Percentiles rank a stretch among this genome's conserved stretches.
Conservation (phyloP, 805 yeast genomes). For the Lipomyces yamadae region DNA sequence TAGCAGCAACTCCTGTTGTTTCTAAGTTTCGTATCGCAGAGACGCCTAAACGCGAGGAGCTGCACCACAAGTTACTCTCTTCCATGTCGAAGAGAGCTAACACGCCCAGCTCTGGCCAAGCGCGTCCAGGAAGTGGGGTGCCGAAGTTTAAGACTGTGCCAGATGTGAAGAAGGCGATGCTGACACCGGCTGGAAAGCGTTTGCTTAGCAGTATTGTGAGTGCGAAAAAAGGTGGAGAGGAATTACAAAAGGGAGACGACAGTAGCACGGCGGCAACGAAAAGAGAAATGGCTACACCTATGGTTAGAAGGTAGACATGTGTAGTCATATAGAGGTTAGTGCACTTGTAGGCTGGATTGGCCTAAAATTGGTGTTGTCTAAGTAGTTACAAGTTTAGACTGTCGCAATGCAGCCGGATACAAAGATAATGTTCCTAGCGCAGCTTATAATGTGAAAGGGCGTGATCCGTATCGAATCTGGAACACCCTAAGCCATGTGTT, state of each 20-base stretch:
- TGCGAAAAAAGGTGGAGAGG: neutral
- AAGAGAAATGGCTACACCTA: constrained; percentile 13
- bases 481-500: no score
- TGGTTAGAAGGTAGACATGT: constrained; percentile 1
- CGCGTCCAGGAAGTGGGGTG: constrained; percentile 8
- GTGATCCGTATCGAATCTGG: no score
- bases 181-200: constrained; percentile 32
- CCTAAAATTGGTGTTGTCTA: no score
- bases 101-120: neutral
- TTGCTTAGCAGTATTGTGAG: constrained; percentile 24
- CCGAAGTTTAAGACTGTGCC: constrained; percentile 25
- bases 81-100: constrained; percentile 8
- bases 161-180: constrained; percentile 12
- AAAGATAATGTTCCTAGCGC: no score
- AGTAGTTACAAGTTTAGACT: no score
- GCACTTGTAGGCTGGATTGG: neutral
- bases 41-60: constrained; percentile 31
- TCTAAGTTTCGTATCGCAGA: constrained; percentile 25
- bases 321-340: neutral
- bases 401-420: no score
- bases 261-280: neutral
- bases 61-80: constrained; percentile 26
- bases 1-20: constrained; percentile 13
- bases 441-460: no score
- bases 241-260: neutral